Evolutionary conservation across 768 basidiomycete species (phyloP).

Genomic region (Dacryopinax primogenitus): DNA sequence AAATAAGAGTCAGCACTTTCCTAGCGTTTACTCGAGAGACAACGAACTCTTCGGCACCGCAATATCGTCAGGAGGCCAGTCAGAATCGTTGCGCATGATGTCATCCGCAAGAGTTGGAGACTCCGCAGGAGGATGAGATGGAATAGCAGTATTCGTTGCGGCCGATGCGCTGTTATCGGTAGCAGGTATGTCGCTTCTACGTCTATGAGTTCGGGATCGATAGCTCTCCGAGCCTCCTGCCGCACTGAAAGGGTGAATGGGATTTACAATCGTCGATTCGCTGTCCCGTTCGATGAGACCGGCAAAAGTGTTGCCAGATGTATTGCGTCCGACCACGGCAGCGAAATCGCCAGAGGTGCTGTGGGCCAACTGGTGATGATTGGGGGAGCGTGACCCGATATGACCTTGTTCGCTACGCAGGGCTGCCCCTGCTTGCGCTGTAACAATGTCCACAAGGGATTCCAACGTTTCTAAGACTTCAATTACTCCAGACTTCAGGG

Average conservation of each 20-base stretch:
- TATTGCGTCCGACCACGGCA: background rate
- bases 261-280: background rate
- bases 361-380: background rate
- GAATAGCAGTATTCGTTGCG: background rate
- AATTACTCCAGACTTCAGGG: conserved; percentile 9
- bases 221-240: background rate
- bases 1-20: background rate
- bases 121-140: background rate
- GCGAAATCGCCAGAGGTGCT: background rate
- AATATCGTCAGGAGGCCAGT: too few relatives aligned
- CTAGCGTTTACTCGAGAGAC: background rate
- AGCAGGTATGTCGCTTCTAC: background rate
- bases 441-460: conserved; percentile 16
- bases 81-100: too few relatives aligned
- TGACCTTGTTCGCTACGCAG: conserved; percentile 10
- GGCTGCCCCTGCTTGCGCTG: conserved; percentile 11
- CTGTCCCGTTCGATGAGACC: background rate
- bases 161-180: background rate
- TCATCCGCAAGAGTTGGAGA: too few relatives aligned
- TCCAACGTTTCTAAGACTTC: conserved; percentile 10
- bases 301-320: background rate
- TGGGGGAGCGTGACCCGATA: conserved; percentile 7
- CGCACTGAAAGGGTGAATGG: background rate
- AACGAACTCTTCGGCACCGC: too few relatives aligned
- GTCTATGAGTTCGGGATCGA: background rate